A percentile compares a stretch with the other conserved stretches of the same genome.
Conservation (phyloP, 306 rosid species). For the Rosa multiflora region DNA sequence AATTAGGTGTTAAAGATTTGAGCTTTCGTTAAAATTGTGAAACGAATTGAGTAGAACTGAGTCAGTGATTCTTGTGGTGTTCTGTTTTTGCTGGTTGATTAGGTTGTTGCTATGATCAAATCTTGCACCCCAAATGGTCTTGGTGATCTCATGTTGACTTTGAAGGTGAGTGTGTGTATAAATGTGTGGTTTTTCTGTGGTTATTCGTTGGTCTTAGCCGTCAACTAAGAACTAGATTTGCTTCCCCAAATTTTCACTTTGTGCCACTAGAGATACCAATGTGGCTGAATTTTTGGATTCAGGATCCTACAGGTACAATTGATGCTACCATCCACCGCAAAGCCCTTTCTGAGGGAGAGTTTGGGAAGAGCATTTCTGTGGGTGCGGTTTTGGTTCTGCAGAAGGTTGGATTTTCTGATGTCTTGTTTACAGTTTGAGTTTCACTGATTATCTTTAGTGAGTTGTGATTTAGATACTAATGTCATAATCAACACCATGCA, state of each 20-base stretch:
- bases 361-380: constrained; percentile 50
- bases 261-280: no score
- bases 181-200: not conserved
- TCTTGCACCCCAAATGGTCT: constrained; percentile 70
- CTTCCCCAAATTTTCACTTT: not conserved
- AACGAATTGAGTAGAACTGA: not conserved
- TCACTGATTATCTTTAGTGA: not conserved
- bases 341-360: constrained; percentile 44
- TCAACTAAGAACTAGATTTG: not conserved
- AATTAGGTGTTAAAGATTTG: not conserved
- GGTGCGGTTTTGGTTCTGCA: constrained; percentile 72
- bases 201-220: not conserved
- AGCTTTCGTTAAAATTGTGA: not conserved
- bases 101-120: constrained; percentile 64
- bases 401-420: constrained; percentile 40
- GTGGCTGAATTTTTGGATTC: constrained; percentile 28
- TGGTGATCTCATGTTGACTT: constrained; percentile 65
- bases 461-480: not conserved
- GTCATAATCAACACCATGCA: not conserved
- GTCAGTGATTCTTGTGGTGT: not conserved
- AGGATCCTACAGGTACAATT: constrained; percentile 74
- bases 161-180: constrained; percentile 50
- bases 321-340: constrained; percentile 66
- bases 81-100: constrained; percentile 8
- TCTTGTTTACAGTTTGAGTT: not conserved